Base-by-base conservation (phyloP, 345 rosid genomes). In the Orychophragmus violaceus region DNA sequence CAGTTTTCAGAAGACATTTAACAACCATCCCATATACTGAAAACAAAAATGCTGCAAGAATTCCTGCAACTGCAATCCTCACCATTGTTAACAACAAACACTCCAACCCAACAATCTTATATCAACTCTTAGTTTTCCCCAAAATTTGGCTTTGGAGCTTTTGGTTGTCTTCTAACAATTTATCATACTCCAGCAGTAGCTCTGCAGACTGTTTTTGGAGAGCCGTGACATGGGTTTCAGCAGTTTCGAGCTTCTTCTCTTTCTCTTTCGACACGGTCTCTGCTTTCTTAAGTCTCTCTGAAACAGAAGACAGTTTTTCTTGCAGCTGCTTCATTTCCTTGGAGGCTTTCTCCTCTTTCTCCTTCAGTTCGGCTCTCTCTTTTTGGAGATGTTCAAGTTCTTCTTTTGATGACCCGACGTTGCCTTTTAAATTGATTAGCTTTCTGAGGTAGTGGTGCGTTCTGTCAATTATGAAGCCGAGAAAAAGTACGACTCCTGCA, bases 191-290 rank as follows among this genome's bases (percentile, higher is more conserved):
- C 1, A 92, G 86, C 23, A 92, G 85, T 17, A 92, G 76, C 63
- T 89, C 97, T 5, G 93, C 97, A 42, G 97, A 84, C 56, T 89
- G 98, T 65, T 89, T 87, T 78, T 89, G 98, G 17, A 92, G 93
- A 5, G 96, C 59, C 0, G 68, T 62, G 3, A 92, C 98, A 50
- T 92, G 94, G 16, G 85, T 80, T 69, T 89, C 98, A 2, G 97
- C 90, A 2, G 88, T 87, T 79, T 86, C 90, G 1, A 87, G 76
- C 78, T 83, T 74, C 81, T 78, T 85, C 67, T 85, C 92, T 77
- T 89, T 92, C 69, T 79, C 85, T 79, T 82, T 87, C 0, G 72
- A 76, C 75, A 87, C 95, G 2, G 33, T 35, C 69, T 92, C 88
- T 75, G 80, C 71, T 76, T 85, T 92, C 82, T 83, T 81, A 72